These are phyloP conservation scores for Cladophialophora bantiana DNA, from an alignment of 2,329 filamentous ascomycete genomes.

Conservation along the genomic window DNA sequence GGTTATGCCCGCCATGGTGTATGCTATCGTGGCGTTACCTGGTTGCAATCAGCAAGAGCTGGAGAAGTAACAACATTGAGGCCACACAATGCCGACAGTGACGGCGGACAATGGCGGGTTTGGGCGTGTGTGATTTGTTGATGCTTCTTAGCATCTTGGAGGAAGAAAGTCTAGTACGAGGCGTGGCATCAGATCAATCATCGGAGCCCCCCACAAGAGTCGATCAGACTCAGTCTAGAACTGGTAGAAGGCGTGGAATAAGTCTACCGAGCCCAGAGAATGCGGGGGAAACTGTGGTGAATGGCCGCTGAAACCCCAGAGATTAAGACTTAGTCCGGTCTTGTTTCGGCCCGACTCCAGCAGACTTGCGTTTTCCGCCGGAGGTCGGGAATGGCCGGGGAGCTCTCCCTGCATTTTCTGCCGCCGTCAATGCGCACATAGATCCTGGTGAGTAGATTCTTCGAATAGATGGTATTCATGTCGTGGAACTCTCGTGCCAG, in stretches of 20 bases:
- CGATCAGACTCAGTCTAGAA: not conserved
- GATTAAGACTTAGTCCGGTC: not conserved
- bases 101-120: constrained; percentile 12
- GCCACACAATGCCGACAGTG: not conserved
- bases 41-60: not conserved
- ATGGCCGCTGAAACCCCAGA: not conserved
- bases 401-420: not conserved
- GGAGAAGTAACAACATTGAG: not conserved
- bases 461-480: not conserved
- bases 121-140: constrained; percentile 8
- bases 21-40: not conserved
- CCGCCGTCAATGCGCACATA: not conserved
- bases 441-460: not conserved
- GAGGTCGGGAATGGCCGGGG: not conserved
- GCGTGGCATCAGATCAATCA: not conserved
- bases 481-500: not conserved
- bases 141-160: not conserved
- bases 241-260: not conserved
- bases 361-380: not conserved
- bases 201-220: not conserved
- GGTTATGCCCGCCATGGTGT: not conserved
- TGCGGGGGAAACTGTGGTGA: not conserved
- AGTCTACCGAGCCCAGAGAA: not conserved
- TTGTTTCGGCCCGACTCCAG: not conserved
- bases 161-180: not conserved